phyloP scores from a whole-genome alignment of 176 grass and related monocot species.

The Musa beccarii region DNA sequence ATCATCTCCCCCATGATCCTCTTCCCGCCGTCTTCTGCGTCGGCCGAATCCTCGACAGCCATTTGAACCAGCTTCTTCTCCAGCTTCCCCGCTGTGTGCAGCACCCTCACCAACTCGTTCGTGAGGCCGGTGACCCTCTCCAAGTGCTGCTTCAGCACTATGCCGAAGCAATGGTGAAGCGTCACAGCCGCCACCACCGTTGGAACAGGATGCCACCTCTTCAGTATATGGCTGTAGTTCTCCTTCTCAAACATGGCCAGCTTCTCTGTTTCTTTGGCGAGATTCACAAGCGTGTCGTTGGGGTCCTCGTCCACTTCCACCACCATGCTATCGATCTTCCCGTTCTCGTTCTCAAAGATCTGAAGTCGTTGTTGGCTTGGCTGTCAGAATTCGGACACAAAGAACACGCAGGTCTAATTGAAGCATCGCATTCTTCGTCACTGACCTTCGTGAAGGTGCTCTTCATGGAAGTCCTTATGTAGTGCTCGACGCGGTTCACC shows the following conservation, averaged over 20 bases:
- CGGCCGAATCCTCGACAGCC: constrained; percentile 57
- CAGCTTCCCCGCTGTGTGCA: constrained; percentile 57
- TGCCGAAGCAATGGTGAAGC: constrained; percentile 71
- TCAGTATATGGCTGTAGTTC: constrained; percentile 57
- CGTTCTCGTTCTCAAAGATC: constrained; percentile 52
- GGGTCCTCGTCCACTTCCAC: constrained; percentile 44
- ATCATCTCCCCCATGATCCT: constrained; percentile 62
- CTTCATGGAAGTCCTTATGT: constrained; percentile 64
- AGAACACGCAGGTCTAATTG: neutral
- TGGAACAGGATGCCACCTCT: constrained; percentile 55
- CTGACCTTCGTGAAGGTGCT: constrained; percentile 68
- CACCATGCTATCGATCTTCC: constrained; percentile 36
- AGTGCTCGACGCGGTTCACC: constrained; percentile 45
- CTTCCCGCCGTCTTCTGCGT: constrained; percentile 54
- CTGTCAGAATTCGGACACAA: neutral
- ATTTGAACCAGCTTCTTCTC: constrained; percentile 73
- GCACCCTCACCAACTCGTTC: constrained; percentile 60
- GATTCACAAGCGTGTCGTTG: constrained; percentile 34
- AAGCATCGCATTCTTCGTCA: neutral
- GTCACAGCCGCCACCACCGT: constrained; percentile 51
- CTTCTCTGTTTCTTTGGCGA: constrained; percentile 56
- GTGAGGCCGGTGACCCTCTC: constrained; percentile 50
- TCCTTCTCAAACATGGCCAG: constrained; percentile 48
- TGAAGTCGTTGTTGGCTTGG: constrained; percentile 1
- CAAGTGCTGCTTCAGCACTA: constrained; percentile 66